Evolutionary conservation across 768 basidiomycete genomes (phyloP), one percentile per base, ranked within the genome.

Genomic region (Paxillus rubicundulus): DNA sequence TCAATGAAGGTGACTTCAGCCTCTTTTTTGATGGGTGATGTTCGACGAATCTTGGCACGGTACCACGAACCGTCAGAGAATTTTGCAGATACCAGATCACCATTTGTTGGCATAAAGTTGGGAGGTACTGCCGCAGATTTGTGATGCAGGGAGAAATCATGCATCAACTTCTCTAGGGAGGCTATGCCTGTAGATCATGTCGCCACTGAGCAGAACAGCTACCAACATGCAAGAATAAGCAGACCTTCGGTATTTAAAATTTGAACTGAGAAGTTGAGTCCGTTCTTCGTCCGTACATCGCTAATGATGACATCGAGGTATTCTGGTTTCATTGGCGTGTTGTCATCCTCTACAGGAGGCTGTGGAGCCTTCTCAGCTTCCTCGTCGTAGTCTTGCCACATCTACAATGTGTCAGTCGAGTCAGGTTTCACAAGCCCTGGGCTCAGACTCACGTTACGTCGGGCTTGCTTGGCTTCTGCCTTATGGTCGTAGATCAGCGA

Each of bases 41-140:
- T 74, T 18, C 90, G 81, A 47, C 89, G 87, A 54, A 98, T 86
- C 73, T 85, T 90, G 40, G 96, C 96, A 47, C 96, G 89, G 71
- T 98, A 98, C 97, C 96, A 99, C 44, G 86, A 77, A 8, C 91
- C 91, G 62, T 97, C 89, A 44, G 88, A 89, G 72, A 98, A 98
- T 65, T 93, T 93, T 16, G 94, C 96, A 12, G 92, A 92, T 16
- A 99, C 91, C 24, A 98, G 76, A 51, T 98, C 94, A 8, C 94
- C 94, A 17, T 80, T 82, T 64, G 83, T 85, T 1, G 96, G 96
- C 5, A 76, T 74, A 62, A 93, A 95, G 45, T 79, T 82, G n/a
- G 86, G 60, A 4, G 89, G 77, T 16, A 80, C 68, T 18, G 79
- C 70, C 13, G 85, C 78, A 39, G 82, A 80, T 41, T 82, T 82